Base-by-base conservation (phyloP, 257 asterid genomes). In the Rhazya stricta region DNA sequence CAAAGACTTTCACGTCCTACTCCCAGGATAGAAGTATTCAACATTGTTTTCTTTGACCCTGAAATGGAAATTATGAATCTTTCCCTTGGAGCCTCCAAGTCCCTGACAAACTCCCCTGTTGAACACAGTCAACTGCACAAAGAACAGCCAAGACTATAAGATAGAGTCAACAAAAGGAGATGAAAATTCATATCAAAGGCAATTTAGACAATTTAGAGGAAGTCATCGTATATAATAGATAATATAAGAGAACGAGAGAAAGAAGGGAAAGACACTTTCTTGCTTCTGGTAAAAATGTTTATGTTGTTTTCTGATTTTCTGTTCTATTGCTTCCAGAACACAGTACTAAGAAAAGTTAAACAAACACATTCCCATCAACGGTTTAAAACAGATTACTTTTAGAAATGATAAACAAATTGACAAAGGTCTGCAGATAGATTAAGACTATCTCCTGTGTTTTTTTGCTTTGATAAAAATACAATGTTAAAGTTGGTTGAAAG, bases 21-120 rank as follows among this genome's bases (percentile, higher is more conserved):
- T 85, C 75, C 98, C 98, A 0, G 96, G 96, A 76, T 87, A 89
- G 81, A 95, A 95, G 83, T 84, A 92, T 63, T 95, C 99, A 2
- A 84, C 91, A 45, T 74, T 70, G 81, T 81, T 87, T 67, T 95
- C 99, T 88, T 88, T 92, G 32, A 92, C 83, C 88, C 85, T 86
- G 85, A 91, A 89, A 48, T 95, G 97, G 84, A 92, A 86, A 85
- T 89, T 92, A 71, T 74, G 72, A 63, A 87, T 77, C 84, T 82
- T 90, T 84, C 77, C 82, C 77, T 85, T 82, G 8, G 82, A 77
- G 74, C 75, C 87, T 75, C 86, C 82, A 39, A 74, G 63, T 34
- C 82, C 84, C 46, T 67, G 86, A 62, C 74, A 73, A 77, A 79
- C 75, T 69, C 88, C 92, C 81, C 87, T 89, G 83, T 87, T 85